Base-by-base conservation (phyloP, 1,284 basidiomycete species). In the Fomitopsis pinicola region DNA sequence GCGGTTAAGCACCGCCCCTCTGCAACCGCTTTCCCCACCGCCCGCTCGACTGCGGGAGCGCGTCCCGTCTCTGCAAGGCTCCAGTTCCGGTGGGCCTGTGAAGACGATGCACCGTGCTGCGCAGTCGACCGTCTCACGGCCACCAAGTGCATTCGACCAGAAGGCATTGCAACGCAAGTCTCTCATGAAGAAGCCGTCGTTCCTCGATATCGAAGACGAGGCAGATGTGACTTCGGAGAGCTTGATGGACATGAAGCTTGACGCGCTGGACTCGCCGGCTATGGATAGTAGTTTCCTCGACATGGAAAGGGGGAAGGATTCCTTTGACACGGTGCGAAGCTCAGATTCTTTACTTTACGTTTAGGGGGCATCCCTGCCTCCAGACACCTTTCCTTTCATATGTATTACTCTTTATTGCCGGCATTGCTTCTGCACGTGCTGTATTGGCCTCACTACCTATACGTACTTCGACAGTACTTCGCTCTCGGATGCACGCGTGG, bases 111-210 rank as follows among this genome's bases (percentile, higher is more conserved):
- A 63, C 42, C 30, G 36, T 33, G 57, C 67, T 10, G 48, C 63
- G 35, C 57, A 54, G 7, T 8, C 59, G 4, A 54, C 12, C 35
- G 15, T 54, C 9, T 63, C 67, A 17, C 68, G 65, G 6, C 70
- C 72, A 10, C 72, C 72, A 17, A 73, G 71, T 58, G 64, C 71
- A 44, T 73, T 72, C 60, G 68, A 71, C 55, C 61, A 63, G 40
- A 69, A 66, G 62, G 63, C 62, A 8, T 38, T 68, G 42, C 61
- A 69, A 57, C 71, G 73, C 45, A 70, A 72, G 38, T 73, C 71
- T 35, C 70, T 89, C 63, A 80, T 86, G 75, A 80, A 79, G 67
- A 88, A 88, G 67, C 85, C 88, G 12, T 89, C 87, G 3, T 90
- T 90, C 69, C 75, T 90, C 57, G 85, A 89, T 44, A 87, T 90